phyloP scores from a whole-genome alignment of 768 basidiomycete species.

The Pleurotus cornucopiae region DNA sequence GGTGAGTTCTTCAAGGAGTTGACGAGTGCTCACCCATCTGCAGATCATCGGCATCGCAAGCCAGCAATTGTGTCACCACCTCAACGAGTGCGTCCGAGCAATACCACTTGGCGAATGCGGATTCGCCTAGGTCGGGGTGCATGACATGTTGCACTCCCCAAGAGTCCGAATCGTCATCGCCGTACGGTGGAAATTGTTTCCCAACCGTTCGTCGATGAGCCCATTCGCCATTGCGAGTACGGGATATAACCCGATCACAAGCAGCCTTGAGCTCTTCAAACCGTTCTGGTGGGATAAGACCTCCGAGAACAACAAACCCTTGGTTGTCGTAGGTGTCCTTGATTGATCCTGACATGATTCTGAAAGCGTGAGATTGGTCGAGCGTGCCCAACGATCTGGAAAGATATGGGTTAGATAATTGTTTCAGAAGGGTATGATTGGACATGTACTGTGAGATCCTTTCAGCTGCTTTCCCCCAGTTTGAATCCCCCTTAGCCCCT shows the following conservation, averaged over 20 bases:
- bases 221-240: slow-evolving; percentile 62
- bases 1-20: not conserved
- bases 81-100: slow-evolving; percentile 45
- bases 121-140: slow-evolving; percentile 67
- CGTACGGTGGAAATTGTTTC: slow-evolving; percentile 75
- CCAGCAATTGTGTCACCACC: slow-evolving; percentile 43
- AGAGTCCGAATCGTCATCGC: slow-evolving; percentile 53
- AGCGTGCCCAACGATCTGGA: too few relatives aligned
- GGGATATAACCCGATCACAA: slow-evolving; percentile 42
- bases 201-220: slow-evolving; percentile 67
- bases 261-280: slow-evolving; percentile 41
- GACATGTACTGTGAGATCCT: too few relatives aligned
- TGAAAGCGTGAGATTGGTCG: not conserved
- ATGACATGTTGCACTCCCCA: slow-evolving; percentile 84
- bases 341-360: slow-evolving; percentile 21
- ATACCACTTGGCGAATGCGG: slow-evolving; percentile 64
- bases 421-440: too few relatives aligned
- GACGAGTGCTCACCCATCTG: slow-evolving; percentile 60
- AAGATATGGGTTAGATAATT: too few relatives aligned
- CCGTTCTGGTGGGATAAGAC: slow-evolving; percentile 41
- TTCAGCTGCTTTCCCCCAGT: too few relatives aligned
- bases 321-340: slow-evolving; percentile 54
- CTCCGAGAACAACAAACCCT: slow-evolving; percentile 63
- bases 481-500: too few relatives aligned
- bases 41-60: slow-evolving; percentile 52